Evolutionary conservation across 1,139 yeast genomes (phyloP).

Genomic region (Candida pseudoviswanathii): DNA sequence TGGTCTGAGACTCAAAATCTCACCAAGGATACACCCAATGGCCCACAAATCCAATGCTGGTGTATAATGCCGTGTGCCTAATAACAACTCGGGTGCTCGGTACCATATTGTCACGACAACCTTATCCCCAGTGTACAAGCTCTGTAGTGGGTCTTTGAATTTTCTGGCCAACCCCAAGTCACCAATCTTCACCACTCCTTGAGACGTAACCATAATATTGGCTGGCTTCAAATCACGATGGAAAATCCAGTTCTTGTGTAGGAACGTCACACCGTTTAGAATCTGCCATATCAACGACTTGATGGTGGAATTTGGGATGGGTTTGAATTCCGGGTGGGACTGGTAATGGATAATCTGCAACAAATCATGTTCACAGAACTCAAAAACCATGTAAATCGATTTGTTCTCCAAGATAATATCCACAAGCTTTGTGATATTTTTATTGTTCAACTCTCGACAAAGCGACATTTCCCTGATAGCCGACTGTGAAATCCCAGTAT

Average conservation of each 20-base stretch:
- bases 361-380: slow-evolving; percentile 93
- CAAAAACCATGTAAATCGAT: slow-evolving; percentile 92
- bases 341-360: slow-evolving; percentile 92
- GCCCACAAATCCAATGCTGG: slow-evolving; percentile 98
- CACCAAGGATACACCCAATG: slow-evolving; percentile 94
- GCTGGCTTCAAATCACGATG: slow-evolving; percentile 98
- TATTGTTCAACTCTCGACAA: slow-evolving; percentile 82
- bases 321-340: slow-evolving; percentile 81
- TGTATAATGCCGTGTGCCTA: slow-evolving; percentile 92
- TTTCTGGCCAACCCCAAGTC: slow-evolving; percentile 93
- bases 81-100: slow-evolving; percentile 87
- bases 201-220: slow-evolving; percentile 90
- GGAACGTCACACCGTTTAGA: slow-evolving; percentile 82
- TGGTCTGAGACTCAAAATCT: slow-evolving; percentile 83
- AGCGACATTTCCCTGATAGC: slow-evolving; percentile 96
- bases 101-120: slow-evolving; percentile 99
- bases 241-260: slow-evolving; percentile 94
- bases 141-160: slow-evolving; percentile 86
- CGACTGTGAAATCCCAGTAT: slow-evolving; percentile 94
- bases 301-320: slow-evolving; percentile 75
- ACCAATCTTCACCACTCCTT: slow-evolving; percentile 92
- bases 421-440: slow-evolving; percentile 74
- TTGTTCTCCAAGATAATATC: slow-evolving; percentile 91
- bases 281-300: slow-evolving; percentile 92
- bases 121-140: slow-evolving; percentile 90